Evolutionary conservation across 2,329 filamentous ascomycete species (phyloP).

Genomic region (Penicillium sp.): DNA sequence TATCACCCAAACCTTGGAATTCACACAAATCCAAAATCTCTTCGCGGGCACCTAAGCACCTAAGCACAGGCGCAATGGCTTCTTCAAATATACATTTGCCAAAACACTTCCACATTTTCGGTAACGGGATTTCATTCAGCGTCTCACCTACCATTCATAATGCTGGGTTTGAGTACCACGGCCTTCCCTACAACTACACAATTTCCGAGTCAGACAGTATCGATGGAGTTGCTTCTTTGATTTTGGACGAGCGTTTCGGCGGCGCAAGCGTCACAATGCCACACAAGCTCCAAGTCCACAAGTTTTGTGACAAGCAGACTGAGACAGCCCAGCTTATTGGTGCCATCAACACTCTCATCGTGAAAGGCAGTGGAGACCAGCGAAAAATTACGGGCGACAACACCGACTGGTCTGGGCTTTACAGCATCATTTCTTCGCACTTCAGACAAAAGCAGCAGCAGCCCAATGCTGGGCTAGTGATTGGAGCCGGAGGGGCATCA

Average conservation of each 20-base stretch:
- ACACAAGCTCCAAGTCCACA: slow-evolving; percentile 46
- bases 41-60: not conserved
- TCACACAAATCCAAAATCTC: too few species aligned
- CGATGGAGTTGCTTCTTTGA: slow-evolving; percentile 33
- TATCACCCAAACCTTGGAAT: too few species aligned
- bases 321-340: slow-evolving; percentile 38
- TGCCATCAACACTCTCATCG: slow-evolving; percentile 31
- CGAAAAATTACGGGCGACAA: slow-evolving; percentile 41
- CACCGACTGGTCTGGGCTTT: slow-evolving; percentile 48
- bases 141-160: slow-evolving; percentile 21
- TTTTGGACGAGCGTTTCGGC: slow-evolving; percentile 30
- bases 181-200: slow-evolving; percentile 12
- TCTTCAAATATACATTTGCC: not conserved
- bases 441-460: slow-evolving; percentile 8
- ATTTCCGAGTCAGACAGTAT: slow-evolving; percentile 38
- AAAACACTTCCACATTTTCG: slow-evolving; percentile 20
- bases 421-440: slow-evolving; percentile 30
- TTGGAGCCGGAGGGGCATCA: slow-evolving; percentile 47
- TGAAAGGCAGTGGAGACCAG: slow-evolving; percentile 12
- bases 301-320: slow-evolving; percentile 41
- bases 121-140: slow-evolving; percentile 19
- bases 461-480: slow-evolving; percentile 35
- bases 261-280: slow-evolving; percentile 47
- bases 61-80: not conserved
- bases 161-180: slow-evolving; percentile 13